These are phyloP conservation scores for Ambrosia hybrid DNA, from an alignment of 140 eudicot genomes.

Conservation along the genomic window DNA sequence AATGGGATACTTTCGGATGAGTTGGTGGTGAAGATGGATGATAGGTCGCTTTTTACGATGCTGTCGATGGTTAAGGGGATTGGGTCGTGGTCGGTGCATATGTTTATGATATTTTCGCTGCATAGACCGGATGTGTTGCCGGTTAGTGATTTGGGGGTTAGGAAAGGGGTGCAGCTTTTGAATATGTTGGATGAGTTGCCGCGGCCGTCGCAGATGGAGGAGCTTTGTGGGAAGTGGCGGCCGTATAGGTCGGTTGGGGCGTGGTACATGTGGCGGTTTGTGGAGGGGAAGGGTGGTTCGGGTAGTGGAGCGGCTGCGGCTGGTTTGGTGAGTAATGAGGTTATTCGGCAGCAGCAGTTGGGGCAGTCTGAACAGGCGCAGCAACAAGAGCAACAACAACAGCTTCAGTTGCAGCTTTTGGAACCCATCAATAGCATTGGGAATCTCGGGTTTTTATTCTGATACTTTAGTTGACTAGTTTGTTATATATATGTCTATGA, in stretches of 20 bases:
- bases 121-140: slow-evolving; percentile 97
- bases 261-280: slow-evolving; percentile 98
- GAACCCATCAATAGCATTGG: slow-evolving; percentile 81
- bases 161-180: slow-evolving; percentile 85
- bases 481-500: slow-evolving; percentile 5
- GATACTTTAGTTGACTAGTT: slow-evolving; percentile 4
- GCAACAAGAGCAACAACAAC: slow-evolving; percentile 51
- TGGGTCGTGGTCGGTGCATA: slow-evolving; percentile 98
- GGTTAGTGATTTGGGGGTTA: slow-evolving; percentile 82
- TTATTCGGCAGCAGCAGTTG: slow-evolving; percentile 49
- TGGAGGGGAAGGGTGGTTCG: slow-evolving; percentile 65
- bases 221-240: slow-evolving; percentile 86
- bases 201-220: slow-evolving; percentile 92
- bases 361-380: slow-evolving; percentile 47
- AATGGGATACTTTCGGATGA: slow-evolving; percentile 75
- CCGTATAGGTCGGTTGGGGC: slow-evolving; percentile 92
- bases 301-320: slow-evolving; percentile 30
- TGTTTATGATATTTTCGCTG: slow-evolving; percentile 92
- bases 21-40: slow-evolving; percentile 77
- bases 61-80: slow-evolving; percentile 94
- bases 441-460: slow-evolving; percentile 61
- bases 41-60: slow-evolving; percentile 82
- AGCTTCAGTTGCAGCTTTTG: slow-evolving; percentile 79
- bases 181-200: slow-evolving; percentile 86
- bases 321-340: slow-evolving; percentile 35